These are phyloP conservation scores for Wickerhamomyces chambardii DNA, from an alignment of 805 yeast genomes.

Conservation along the genomic window DNA sequence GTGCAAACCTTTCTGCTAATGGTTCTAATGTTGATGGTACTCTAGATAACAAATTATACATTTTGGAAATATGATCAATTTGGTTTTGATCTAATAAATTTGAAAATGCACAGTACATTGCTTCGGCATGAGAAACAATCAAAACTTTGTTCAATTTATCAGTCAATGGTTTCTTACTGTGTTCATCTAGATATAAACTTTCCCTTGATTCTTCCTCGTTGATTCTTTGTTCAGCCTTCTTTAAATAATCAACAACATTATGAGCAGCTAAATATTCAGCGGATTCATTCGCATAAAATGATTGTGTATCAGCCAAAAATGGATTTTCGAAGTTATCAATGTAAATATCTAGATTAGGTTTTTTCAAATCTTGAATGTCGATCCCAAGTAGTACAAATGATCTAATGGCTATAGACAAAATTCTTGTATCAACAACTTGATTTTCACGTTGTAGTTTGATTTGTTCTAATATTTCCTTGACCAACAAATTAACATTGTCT, in stretches of 20 bases:
- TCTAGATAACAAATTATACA: slow-evolving; percentile 68
- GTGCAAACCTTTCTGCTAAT: no score
- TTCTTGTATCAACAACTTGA: slow-evolving; percentile 56
- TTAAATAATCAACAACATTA: slow-evolving; percentile 86
- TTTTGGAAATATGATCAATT: slow-evolving; percentile 63
- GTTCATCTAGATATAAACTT: slow-evolving; percentile 74
- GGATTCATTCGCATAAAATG: slow-evolving; percentile 65
- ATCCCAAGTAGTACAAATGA: slow-evolving; percentile 88
- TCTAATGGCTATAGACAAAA: slow-evolving; percentile 65
- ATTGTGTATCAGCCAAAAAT: slow-evolving; percentile 62
- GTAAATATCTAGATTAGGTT: slow-evolving; percentile 75
- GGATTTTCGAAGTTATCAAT: slow-evolving; percentile 69
- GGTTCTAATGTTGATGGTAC: slow-evolving; percentile 74
- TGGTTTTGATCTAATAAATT: slow-evolving; percentile 66
- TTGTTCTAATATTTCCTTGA: slow-evolving; percentile 65
- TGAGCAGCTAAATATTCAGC: slow-evolving; percentile 55
- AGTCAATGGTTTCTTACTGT: slow-evolving; percentile 69
- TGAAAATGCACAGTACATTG: slow-evolving; percentile 69
- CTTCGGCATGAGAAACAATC: slow-evolving; percentile 69
- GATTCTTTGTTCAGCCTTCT: slow-evolving; percentile 74
- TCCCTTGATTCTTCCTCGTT: slow-evolving; percentile 78
- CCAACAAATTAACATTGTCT: slow-evolving; percentile 48
- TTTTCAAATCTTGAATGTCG: slow-evolving; percentile 83
- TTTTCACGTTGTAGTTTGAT: slow-evolving; percentile 76
- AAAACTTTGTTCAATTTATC: slow-evolving; percentile 69